Evolutionary conservation across 108 stramenopile genomes (phyloP).

Genomic region (Cyclotella sp.): DNA sequence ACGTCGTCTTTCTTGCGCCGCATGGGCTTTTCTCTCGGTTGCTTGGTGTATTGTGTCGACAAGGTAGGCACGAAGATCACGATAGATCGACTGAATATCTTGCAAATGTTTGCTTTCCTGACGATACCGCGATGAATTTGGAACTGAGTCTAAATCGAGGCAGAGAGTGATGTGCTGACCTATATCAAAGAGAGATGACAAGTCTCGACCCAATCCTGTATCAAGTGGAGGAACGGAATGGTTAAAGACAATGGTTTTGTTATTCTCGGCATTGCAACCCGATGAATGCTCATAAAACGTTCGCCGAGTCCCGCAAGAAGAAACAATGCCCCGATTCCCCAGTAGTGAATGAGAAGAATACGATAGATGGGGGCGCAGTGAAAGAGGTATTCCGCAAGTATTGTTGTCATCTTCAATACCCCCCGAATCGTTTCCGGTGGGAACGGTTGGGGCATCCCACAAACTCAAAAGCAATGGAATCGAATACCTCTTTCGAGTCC

Average conservation of each 20-base stretch:
- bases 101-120: constrained; percentile 4
- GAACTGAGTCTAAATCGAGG: constrained; percentile 39
- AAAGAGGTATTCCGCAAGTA: constrained; percentile 17
- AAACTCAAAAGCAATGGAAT: constrained; percentile 72
- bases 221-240: constrained; percentile 1
- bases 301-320: constrained; percentile 34
- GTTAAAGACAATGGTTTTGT: not conserved
- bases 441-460: constrained; percentile 73
- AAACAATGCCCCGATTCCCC: constrained; percentile 35
- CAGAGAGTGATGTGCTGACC: constrained; percentile 87
- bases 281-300: constrained; percentile 13
- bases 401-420: not conserved
- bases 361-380: constrained; percentile 33
- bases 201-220: constrained; percentile 54
- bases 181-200: constrained; percentile 81
- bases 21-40: constrained; percentile 12
- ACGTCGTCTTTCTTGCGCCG: constrained; percentile 22
- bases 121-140: not conserved
- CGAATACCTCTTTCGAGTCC: constrained; percentile 42
- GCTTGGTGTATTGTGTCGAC: constrained; percentile 23
- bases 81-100: constrained; percentile 33
- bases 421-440: not conserved
- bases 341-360: constrained; percentile 37
- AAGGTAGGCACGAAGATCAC: constrained; percentile 34
- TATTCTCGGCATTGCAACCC: not conserved